Evolutionary conservation across 1,139 yeast species (phyloP), one percentile per base, ranked within the genome.

Genomic region (Pichia sp.): DNA sequence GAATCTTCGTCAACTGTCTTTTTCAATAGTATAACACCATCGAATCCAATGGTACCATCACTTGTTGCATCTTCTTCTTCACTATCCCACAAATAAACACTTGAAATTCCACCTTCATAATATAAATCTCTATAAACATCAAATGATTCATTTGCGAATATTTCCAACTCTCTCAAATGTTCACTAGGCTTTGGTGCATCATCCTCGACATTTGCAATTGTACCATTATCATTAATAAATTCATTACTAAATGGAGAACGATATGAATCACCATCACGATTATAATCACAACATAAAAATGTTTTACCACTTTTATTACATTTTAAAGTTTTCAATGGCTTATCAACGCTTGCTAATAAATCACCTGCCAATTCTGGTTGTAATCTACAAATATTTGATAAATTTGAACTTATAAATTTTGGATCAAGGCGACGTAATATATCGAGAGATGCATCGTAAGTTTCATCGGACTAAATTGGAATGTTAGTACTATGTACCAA

Each of bases 51-150:
- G 36, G 63, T 65, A 16, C 66, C 68, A 53, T 72, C 67, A 13
- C 61, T 63, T 22, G 67, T 72, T 9, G 69, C 74, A 39, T 72
- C 80, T 32, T 69, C 73, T 7, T 73, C 69, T 40, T 79, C 86
- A 32, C 80, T 76, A 59, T 87, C 95, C 98, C 98, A 92, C 45
- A 92, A 71, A 63, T 92, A 92, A n/a, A 85, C 95, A 49, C 92
- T 82, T 2, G 95, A 84, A 40, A 85, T 74, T 20, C 96, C 94
- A 35, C 97, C 97, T 65, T 90, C 97, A 65, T 89, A 92, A 70
- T 92, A 92, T 59, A 92, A 70, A 63, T 92, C 98, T 55, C 97
- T 75, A 68, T 92, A 92, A 38, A 92, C 77, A 61, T 90, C 97
- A 65, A 92, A 88, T 11, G 97, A 85, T 54, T 88, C 94, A 65